These are phyloP conservation scores for Cyberlindnera misumaiensis DNA, from an alignment of 805 yeast genomes.

Conservation along the genomic window DNA sequence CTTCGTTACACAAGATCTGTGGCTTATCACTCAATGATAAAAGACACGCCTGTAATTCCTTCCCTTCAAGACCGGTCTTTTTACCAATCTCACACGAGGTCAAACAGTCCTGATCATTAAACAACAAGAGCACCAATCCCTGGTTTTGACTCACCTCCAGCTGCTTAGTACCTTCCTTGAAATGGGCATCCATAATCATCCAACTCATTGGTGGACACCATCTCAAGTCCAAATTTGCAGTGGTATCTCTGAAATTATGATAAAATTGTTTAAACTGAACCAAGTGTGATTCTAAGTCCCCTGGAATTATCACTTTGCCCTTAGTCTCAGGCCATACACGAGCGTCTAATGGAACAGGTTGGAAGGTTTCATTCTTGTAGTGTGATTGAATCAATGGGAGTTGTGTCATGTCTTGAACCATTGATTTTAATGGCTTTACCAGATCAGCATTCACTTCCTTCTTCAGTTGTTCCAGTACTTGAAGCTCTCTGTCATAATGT, in stretches of 20 bases:
- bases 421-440: constrained; percentile 7
- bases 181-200: constrained; percentile 14
- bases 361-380: constrained; percentile 8
- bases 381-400: background rate
- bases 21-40: constrained; percentile 21
- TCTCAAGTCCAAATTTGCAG: constrained; percentile 6
- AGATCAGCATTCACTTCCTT: constrained; percentile 15
- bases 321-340: constrained; percentile 17
- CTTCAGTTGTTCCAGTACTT: constrained; percentile 6
- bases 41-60: constrained; percentile 11
- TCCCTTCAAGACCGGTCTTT: constrained; percentile 12
- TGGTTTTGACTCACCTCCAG: constrained; percentile 16
- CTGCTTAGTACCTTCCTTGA: constrained; percentile 13
- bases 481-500: constrained; percentile 7
- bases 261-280: constrained; percentile 11
- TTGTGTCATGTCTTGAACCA: constrained; percentile 17
- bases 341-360: constrained; percentile 15
- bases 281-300: constrained; percentile 3
- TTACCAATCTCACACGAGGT: constrained; percentile 10
- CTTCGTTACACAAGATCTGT: constrained; percentile 12
- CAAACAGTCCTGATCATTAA: constrained; percentile 13
- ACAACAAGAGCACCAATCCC: constrained; percentile 15
- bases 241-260: constrained; percentile 2
- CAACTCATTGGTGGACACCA: constrained; percentile 19
- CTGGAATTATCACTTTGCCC: constrained; percentile 6